Evolutionary conservation across 2,329 filamentous ascomycete species (phyloP), one percentile per base, ranked within the genome.

Genomic region (Paramyrothecium roridum): DNA sequence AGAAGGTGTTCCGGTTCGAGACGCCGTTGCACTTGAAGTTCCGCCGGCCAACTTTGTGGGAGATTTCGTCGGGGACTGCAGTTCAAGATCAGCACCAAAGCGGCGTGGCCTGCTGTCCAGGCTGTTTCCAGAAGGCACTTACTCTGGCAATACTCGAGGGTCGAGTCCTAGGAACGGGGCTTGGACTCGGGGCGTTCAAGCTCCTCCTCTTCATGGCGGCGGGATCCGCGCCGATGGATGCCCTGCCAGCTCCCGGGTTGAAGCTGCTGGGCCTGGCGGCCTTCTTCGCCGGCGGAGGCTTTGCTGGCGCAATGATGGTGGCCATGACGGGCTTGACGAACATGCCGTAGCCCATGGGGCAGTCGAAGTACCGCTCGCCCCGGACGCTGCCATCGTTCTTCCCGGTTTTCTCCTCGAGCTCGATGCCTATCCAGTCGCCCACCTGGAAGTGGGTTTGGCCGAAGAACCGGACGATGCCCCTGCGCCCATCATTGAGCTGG

Each of bases 311-410:
- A 53, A 88, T 72, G 59, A 86, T 76, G 13, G 80, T 81, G 51
- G 95, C 79, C 56, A 87, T 87, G 53, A 82, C 76, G 30, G 91
- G 87, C 59, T 90, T 84, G 54, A 97, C 83, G 66, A 99, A 98
- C 85, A 99, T 95, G 67, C 86, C 86, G 60, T 79, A 79, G 45
- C 79, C 91, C 84, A 82, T 87, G 73, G 69, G 81, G 74, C 93
- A 98, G 51, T 93, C 85, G 65, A 96, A 98, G 70, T 98, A 98
- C 20, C 91, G 81, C 68, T 91, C 84, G 58, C 91, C 93, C 71
- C 93, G 85, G 49, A 98, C 91, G 54, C 89, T 88, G 61, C 93
- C 93, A 80, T 98, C 91, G 65, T 98, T 98, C 78, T 98, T 98
- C 33, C 95, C 93, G 20, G 82, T 84, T 53, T 87, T 79, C 49